Base-by-base conservation (phyloP, 2,329 filamentous ascomycete genomes). In the Botrytis cinerea region DNA sequence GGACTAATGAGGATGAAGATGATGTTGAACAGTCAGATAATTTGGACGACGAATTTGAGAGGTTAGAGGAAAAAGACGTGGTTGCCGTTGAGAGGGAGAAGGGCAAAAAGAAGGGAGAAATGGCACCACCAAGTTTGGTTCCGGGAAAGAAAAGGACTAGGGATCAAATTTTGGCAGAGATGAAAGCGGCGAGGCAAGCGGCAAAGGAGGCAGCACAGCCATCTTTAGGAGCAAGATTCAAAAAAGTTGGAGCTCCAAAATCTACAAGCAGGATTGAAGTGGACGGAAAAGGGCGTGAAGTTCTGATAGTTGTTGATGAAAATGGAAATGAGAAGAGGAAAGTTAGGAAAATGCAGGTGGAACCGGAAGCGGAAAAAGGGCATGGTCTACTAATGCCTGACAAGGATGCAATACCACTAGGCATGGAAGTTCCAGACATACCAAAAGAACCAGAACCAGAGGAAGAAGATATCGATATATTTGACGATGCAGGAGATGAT, bases 251-350 rank as follows among this genome's bases (percentile, higher is more conserved):
- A 1, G 84, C 83, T 14, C 84, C 86, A 76, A 84, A 84, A 43
- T 84, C 87, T 0, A 87, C 86, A 9, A 87, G 87, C 12, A 86
- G 88, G 73, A 89, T 91, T 77, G 89, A 91, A 79, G 83, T 83
- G 28, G 89, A 91, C 78, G 84, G 83, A 73, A 90, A 86, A 77
- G 89, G 90, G 0, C 84, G 89, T 66, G 88, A 91, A 77, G 87
- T 91, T 18, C 83, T 91, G 74, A 90, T 92, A 67, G 89, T 90
- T 22, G 84, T 90, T 28, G 90, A 91, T 76, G 89, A 91, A 75
- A 86, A 91, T 78, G 90, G 90, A 0, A 87, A 90, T 76, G 89
- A 90, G 81, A 90, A 90, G 81, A 84, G 89, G 72, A 92, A 91
- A 79, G 85, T 91, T 46, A 86, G 89, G 72, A 90, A 87, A 78